phyloP scores from a whole-genome alignment of 179 eudicot genomes.

The Spinacia oleracea region DNA sequence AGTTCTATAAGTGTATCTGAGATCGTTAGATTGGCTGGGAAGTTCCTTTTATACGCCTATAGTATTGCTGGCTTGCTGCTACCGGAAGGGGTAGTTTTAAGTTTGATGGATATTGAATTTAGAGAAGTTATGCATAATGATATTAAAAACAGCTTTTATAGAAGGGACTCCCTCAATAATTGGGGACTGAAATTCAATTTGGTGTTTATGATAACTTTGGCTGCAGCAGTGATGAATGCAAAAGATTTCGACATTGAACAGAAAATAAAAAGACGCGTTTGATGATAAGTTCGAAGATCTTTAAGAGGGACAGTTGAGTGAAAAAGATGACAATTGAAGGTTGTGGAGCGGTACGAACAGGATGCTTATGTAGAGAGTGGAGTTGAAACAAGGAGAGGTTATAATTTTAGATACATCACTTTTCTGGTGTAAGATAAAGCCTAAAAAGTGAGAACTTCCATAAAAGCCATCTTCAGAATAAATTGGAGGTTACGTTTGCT shows the following conservation, averaged over 20 bases:
- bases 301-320: not conserved
- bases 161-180: not conserved
- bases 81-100: not conserved
- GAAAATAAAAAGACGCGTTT: not conserved
- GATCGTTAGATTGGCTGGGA: not conserved
- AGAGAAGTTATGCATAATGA: constrained; percentile 2
- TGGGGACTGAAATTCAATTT: not conserved
- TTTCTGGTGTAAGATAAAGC: not conserved
- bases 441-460: not conserved
- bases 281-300: not conserved
- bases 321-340: not conserved
- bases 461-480: not conserved
- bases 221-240: not conserved
- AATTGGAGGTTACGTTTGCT: not conserved
- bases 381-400: not conserved
- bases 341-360: not conserved
- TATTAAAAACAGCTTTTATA: not conserved
- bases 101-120: not conserved
- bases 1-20: not conserved
- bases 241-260: not conserved
- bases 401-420: not conserved
- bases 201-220: not conserved
- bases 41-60: not conserved
- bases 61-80: not conserved
- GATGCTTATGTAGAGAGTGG: not conserved